phyloP scores from a whole-genome alignment of 257 asterid species.

The Solanum megistacrolobum region DNA sequence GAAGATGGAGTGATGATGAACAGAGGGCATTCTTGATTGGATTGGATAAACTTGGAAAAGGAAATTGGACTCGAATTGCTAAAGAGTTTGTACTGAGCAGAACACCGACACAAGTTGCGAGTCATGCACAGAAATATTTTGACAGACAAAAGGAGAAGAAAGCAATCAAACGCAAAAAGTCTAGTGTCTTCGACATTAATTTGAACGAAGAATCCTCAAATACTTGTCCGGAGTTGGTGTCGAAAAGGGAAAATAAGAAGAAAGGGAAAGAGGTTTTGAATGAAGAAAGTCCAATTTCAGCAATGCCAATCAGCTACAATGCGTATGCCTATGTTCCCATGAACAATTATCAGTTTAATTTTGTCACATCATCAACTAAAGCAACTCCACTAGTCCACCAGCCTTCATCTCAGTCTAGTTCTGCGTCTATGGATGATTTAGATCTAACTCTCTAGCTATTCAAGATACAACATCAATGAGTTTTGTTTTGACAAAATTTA shows the following conservation, averaged over 20 bases:
- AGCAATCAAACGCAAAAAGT: too few relatives aligned
- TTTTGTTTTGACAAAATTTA: background rate
- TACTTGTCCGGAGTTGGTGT: too few relatives aligned
- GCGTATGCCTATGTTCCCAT: too few relatives aligned
- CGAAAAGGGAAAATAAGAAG: background rate
- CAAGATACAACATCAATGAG: background rate
- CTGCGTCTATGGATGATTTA: background rate
- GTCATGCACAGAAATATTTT: too few relatives aligned
- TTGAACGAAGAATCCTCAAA: too few relatives aligned
- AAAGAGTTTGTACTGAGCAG: background rate
- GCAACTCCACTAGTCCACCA: background rate
- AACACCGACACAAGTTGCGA: too few relatives aligned
- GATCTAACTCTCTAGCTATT: background rate
- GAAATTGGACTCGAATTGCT: background rate
- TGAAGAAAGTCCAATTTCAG: background rate
- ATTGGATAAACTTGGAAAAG: background rate
- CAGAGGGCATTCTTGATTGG: background rate
- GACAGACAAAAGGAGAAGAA: too few relatives aligned
- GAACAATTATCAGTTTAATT: too few relatives aligned
- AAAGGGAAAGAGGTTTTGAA: background rate
- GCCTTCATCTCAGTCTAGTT: background rate
- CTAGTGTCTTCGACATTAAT: too few relatives aligned
- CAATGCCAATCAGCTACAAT: too few relatives aligned
- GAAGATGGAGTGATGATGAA: background rate
- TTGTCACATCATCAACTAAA: background rate